Evolutionary conservation across 805 yeast genomes (phyloP), one percentile per base, ranked within the genome.

Genomic region (Lachancea fermentati): DNA sequence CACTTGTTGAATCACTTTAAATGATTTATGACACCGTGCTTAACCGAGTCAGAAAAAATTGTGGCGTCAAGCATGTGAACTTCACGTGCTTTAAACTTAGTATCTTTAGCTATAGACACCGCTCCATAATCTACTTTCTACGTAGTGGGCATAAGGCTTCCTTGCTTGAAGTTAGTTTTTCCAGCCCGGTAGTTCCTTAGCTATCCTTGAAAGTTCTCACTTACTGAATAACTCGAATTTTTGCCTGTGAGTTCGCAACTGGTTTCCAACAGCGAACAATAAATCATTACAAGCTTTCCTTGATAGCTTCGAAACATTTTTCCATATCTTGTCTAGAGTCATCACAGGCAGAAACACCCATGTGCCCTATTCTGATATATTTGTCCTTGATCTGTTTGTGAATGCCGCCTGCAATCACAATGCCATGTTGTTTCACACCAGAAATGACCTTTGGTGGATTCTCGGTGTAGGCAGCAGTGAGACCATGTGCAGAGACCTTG

Each of bases 321-420:
- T 73, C 76, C 19, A 81, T 61, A 58, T 81, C 84, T 25, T 72
- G 71, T 45, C 76, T 67, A 40, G 67, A 63, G 29, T 65, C 70
- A 50, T 79, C 78, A 43, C 76, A 66, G 9, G 81, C 85, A 34
- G 88, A 74, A 44, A 78, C 80, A 47, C 97, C 96, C 97, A 91
- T 91, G 67, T 89, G 97, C 26, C 97, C 97, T 44, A 89, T 79
- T 65, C 97, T 78, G 70, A 91, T 85, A 68, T 89, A 89, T 62
- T 82, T 80, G 44, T 83, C 75, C 34, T 78, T 81, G 54, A 87
- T 78, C 17, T 79, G 86, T 63, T 78, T 80, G 67, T 85, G 91
- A 49, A 89, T 82, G 43, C 97, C 97, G 36, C 93, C 94, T 34
- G 97, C 96, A 36, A 89, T 74, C 17, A 81, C 76, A 55, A 84